Evolutionary conservation across 768 basidiomycete species (phyloP), one percentile per base, ranked within the genome.

Genomic region (Mycena vulgaris): DNA sequence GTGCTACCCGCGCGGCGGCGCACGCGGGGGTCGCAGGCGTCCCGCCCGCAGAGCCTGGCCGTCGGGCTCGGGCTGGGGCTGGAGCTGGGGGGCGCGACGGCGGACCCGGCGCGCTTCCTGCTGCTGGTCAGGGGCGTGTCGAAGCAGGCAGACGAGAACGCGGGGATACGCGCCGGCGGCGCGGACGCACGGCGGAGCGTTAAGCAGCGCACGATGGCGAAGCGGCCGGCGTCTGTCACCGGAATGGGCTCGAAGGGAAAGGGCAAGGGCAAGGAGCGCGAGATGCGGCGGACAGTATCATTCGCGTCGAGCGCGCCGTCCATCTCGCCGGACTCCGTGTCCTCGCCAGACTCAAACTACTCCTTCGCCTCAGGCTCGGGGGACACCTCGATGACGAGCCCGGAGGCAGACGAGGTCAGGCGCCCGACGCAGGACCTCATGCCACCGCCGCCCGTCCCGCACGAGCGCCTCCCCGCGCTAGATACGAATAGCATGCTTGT

Each of bases 381-480:
- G 31, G 63, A 66, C 31, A 56, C 63, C 25, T 40, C 58, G 16
- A 72, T 72, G 63, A 63, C 71, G 23, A 72, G 45, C 52, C 66
- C 66, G 1, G 58, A 60, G 42, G 53, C n/a, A 1, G 63, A 69
- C 25, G 31, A 37, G 21, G 3, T n/a, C 30, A 10, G 13, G 5
- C 13, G 30, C 9, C 9, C 42, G 57, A 42, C 27, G 37, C 49
- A 37, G 21, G 56, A 45, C 0, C 53, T 73, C 11, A 73, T 73
- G 71, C 71, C 71, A 3, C 71, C 71, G 31, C 71, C 71, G 19
- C 71, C 71, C 7, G 68, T 73, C 19, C 71, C 71, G 14, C 42
- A 23, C 8, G 33, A 28, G 31, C 63, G 63, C 9, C 37, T 70
- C 16, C 63, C 64, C 0, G 66, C 70, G 30, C 31, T 67, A 35